Evolutionary conservation across 2,329 filamentous ascomycete genomes (phyloP).

Genomic region (Pleoardoris graminearum): DNA sequence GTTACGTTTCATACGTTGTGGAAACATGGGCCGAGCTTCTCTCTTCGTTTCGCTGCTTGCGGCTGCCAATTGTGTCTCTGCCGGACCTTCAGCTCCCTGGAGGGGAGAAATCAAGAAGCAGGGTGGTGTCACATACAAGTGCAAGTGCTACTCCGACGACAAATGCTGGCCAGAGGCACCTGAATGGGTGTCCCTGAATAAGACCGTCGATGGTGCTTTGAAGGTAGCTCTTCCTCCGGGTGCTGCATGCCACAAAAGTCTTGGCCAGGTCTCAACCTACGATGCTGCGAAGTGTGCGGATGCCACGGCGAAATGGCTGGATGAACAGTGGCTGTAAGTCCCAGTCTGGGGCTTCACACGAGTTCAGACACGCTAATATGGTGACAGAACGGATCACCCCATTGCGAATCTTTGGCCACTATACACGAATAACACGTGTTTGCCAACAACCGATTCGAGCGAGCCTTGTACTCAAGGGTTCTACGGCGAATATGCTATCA

Average conservation of each 20-base stretch:
- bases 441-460: constrained; percentile 31
- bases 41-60: constrained; percentile 27
- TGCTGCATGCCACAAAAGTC: constrained; percentile 31
- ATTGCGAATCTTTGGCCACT: constrained; percentile 40
- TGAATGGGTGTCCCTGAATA: constrained; percentile 36
- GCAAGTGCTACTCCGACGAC: constrained; percentile 44
- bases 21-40: constrained; percentile 31
- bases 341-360: constrained; percentile 7
- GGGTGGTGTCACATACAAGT: constrained; percentile 31
- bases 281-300: constrained; percentile 32
- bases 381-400: constrained; percentile 35
- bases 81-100: constrained; percentile 32
- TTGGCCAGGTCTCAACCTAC: constrained; percentile 30
- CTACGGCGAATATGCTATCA: constrained; percentile 39
- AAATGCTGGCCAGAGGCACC: constrained; percentile 35
- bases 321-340: constrained; percentile 39
- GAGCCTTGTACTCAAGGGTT: constrained; percentile 36
- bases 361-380: no score
- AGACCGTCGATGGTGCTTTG: constrained; percentile 32
- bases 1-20: no score
- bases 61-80: constrained; percentile 19
- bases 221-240: constrained; percentile 35
- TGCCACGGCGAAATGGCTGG: constrained; percentile 28
- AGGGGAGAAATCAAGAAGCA: constrained; percentile 34
- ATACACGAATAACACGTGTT: constrained; percentile 41